A percentile compares a stretch with the other conserved stretches of the same genome.
Conservation (phyloP, 1,139 yeast species). For the Arxiozyma slooffiae region DNA sequence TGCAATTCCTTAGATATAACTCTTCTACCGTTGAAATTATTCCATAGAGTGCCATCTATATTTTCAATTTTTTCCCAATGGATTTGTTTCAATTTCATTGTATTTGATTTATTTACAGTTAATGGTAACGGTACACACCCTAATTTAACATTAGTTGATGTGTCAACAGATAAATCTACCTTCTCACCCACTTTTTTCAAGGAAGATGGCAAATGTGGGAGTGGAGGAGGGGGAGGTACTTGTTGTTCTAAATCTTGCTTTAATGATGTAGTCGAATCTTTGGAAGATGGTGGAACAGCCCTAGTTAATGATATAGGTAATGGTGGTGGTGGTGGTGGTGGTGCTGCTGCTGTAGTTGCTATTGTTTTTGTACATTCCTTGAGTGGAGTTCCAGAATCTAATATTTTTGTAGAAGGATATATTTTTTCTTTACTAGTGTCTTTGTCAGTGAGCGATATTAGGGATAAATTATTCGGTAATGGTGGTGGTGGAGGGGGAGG, state of each 20-base stretch:
- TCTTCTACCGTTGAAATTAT: conserved; percentile 38
- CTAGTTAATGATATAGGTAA: neutral
- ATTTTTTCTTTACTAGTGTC: neutral
- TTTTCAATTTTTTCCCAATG: conserved; percentile 85
- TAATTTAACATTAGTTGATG: conserved; percentile 9
- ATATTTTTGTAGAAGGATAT: conserved; percentile 2
- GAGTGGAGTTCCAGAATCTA: too few species aligned
- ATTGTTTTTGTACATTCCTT: too few species aligned
- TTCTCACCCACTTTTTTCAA: conserved; percentile 26
- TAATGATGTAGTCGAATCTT: neutral
- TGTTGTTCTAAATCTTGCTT: neutral
- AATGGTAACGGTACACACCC: conserved; percentile 21
- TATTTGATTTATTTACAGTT: conserved; percentile 14
- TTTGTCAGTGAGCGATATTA: neutral
- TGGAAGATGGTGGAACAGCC: neutral
- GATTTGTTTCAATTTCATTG: conserved; percentile 60
- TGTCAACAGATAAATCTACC: conserved; percentile 4
- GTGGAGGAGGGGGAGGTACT: conserved; percentile 20
- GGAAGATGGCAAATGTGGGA: conserved; percentile 33
- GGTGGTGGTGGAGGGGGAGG: conserved; percentile 20
- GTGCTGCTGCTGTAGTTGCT: neutral
- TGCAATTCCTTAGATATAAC: conserved; percentile 48
- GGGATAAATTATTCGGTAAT: conserved; percentile 2
- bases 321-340: conserved; percentile 3
- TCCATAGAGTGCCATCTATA: conserved; percentile 77